Conservation (phyloP, 2,329 filamentous ascomycete species). For the Dryadomyces sulphureus region DNA sequence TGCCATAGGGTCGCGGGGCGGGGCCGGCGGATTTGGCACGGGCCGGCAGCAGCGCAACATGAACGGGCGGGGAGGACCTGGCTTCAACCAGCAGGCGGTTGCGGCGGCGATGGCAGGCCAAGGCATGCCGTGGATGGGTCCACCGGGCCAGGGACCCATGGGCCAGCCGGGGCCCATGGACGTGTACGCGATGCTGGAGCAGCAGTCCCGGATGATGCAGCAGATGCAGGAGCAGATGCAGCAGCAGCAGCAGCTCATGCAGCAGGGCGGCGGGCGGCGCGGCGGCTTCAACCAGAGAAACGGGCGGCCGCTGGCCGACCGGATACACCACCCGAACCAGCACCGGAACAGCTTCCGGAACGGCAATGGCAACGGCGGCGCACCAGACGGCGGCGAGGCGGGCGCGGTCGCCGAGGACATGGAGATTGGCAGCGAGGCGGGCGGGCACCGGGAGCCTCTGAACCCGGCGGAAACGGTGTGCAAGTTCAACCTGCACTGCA, state of each 20-base stretch:
- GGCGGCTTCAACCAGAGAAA: conserved; percentile 23
- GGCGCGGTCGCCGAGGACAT: conserved; percentile 33
- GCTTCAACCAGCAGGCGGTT: conserved; percentile 34
- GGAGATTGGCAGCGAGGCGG: conserved; percentile 32
- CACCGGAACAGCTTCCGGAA: conserved; percentile 33
- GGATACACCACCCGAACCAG: conserved; percentile 42
- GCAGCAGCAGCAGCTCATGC: conserved; percentile 39
- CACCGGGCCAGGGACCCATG: conserved; percentile 16
- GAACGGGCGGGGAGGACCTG: conserved; percentile 33
- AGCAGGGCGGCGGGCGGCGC: conserved; percentile 27
- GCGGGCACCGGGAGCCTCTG: conserved; percentile 33
- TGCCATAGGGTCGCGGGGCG: conserved; percentile 55
- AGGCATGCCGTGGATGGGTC: conserved; percentile 32
- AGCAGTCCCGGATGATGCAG: conserved; percentile 76
- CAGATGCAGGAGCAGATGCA: conserved; percentile 50
- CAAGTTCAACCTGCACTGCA: conserved; percentile 80
- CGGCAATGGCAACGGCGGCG: conserved; percentile 10
- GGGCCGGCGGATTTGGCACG: conserved; percentile 20
- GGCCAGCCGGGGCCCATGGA: conserved; percentile 33
- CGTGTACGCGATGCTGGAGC: conserved; percentile 67
- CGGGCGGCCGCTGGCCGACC: conserved; percentile 58
- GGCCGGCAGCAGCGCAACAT: conserved; percentile 25
- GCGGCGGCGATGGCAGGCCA: conserved; percentile 24
- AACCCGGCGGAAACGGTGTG: conserved; percentile 59
- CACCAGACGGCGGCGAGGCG: neutral